Percentiles rank a stretch among this genome's conserved stretches.
phyloP scores from a whole-genome alignment of 345 rosid genomes.

The Barbarea vulgaris region DNA sequence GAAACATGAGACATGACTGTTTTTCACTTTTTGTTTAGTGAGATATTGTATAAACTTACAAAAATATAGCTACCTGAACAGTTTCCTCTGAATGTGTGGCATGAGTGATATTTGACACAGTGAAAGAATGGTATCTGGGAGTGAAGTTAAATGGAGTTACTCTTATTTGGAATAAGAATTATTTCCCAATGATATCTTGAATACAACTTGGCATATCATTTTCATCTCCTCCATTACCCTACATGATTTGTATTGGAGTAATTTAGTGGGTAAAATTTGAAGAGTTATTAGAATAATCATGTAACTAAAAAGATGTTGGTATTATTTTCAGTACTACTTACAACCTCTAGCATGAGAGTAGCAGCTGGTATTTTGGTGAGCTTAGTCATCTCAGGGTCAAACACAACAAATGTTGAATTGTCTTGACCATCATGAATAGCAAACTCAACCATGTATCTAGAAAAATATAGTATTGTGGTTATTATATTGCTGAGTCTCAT shows the following conservation, averaged over 20 bases:
- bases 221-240: neutral
- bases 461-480: too few species aligned
- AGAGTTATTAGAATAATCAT: too few species aligned
- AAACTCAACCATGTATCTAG: neutral
- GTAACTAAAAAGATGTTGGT: neutral
- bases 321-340: neutral
- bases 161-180: neutral
- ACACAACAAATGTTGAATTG: neutral
- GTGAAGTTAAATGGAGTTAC: neutral
- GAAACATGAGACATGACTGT: too few species aligned
- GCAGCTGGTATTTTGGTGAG: neutral
- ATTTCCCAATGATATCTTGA: neutral
- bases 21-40: too few species aligned
- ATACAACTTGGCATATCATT: neutral
- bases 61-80: too few species aligned
- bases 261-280: neutral
- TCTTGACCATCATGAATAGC: neutral
- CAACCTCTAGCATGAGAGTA: neutral
- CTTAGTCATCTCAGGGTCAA: neutral
- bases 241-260: neutral
- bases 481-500: too few species aligned
- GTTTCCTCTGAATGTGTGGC: neutral
- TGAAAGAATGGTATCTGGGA: neutral
- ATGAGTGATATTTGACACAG: neutral
- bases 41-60: too few species aligned